phyloP scores from a whole-genome alignment of 1,284 basidiomycete species.

The Boletus calvinii region DNA sequence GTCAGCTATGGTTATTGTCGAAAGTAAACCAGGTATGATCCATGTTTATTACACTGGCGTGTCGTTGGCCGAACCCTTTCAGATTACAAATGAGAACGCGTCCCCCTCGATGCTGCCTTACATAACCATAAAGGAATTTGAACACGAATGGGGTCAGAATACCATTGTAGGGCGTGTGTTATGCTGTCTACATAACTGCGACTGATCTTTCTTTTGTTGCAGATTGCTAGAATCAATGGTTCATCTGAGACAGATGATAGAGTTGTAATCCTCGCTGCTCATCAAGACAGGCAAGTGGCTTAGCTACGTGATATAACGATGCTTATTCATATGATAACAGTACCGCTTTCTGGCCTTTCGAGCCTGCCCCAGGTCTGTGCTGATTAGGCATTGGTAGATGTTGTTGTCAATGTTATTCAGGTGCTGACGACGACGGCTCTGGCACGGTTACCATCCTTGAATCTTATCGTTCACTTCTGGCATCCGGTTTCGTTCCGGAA shows the following conservation, averaged over 20 bases:
- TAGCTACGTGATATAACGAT: conserved; percentile 11
- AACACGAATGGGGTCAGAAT: conserved; percentile 92
- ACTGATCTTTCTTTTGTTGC: conserved; percentile 7
- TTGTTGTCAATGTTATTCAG: conserved; percentile 32
- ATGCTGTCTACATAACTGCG: not conserved
- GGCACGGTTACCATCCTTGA: conserved; percentile 93
- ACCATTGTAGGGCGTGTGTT: conserved; percentile 61
- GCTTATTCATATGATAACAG: conserved; percentile 37
- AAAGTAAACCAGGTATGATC: conserved; percentile 64
- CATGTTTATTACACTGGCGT: not conserved
- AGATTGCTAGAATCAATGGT: conserved; percentile 75
- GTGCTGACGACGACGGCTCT: conserved; percentile 88
- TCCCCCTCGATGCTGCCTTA: conserved; percentile 51
- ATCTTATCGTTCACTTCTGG: conserved; percentile 80
- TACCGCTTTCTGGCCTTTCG: conserved; percentile 86
- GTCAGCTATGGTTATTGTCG: conserved; percentile 81
- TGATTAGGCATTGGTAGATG: conserved; percentile 1
- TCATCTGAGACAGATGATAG: conserved; percentile 58
- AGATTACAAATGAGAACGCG: conserved; percentile 69
- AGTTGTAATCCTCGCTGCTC: conserved; percentile 74
- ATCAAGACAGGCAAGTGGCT: conserved; percentile 76
- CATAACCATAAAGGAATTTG: conserved; percentile 78
- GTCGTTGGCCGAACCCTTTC: conserved; percentile 11
- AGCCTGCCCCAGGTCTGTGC: conserved; percentile 76
- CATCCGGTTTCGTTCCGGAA: conserved; percentile 74